A percentile compares a stretch with the other conserved stretches of the same genome.
Conservation (phyloP, 2,329 filamentous ascomycete species). For the Nothomitra cinnamomea region DNA sequence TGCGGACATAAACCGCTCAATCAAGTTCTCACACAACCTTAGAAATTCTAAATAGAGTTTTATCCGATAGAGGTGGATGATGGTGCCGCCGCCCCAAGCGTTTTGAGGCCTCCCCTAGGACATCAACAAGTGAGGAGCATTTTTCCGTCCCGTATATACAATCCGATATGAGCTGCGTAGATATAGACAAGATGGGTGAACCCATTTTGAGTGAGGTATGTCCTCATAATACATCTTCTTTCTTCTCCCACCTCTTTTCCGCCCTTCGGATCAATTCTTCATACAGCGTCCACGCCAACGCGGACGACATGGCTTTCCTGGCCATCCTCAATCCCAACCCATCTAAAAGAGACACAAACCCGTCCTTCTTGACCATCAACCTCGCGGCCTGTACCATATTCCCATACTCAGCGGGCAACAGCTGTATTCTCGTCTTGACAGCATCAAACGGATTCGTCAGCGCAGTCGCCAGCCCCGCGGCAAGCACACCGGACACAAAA, state of each 20-base stretch:
- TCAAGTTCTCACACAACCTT: too few relatives aligned
- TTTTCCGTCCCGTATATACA: not conserved
- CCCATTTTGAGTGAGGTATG: not conserved
- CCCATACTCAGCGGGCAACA: conserved; percentile 65
- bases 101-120: too few relatives aligned
- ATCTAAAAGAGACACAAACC: conserved; percentile 63
- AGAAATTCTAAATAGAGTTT: too few relatives aligned
- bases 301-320: conserved; percentile 80
- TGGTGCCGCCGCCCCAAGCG: too few relatives aligned
- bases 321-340: conserved; percentile 75
- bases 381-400: conserved; percentile 66
- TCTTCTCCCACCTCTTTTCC: conserved; percentile 25
- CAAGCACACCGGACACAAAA: conserved; percentile 65
- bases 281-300: conserved; percentile 94
- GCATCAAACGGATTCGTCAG: conserved; percentile 95
- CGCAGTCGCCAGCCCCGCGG: conserved; percentile 67
- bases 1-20: too few relatives aligned
- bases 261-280: conserved; percentile 76
- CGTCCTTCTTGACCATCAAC: conserved; percentile 70
- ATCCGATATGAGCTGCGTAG: not conserved
- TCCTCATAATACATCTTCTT: conserved; percentile 8
- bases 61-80: too few relatives aligned
- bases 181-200: not conserved
- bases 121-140: too few relatives aligned
- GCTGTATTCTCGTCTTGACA: conserved; percentile 84